Evolutionary conservation across 2,329 filamentous ascomycete species (phyloP), one percentile per base, ranked within the genome.

Genomic region (Phialophora chinensis): DNA sequence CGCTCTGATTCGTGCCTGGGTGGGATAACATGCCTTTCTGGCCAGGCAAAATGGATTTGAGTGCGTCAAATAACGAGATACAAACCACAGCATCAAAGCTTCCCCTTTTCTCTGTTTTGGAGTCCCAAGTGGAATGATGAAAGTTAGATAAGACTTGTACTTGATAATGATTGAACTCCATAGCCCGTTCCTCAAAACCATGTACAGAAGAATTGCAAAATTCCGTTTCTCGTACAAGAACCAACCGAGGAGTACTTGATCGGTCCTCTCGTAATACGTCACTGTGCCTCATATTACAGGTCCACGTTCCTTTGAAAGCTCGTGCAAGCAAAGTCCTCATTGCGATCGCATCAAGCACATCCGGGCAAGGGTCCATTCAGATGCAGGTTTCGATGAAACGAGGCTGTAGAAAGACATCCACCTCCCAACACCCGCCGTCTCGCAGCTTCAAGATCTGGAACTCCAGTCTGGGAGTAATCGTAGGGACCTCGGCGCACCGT

Each of bases 21-120:
- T 49, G 60, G 53, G 60, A 62, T 62, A 49, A 62, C 52, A 23
- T 49, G 55, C 60, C 29, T 62, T 62, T 49, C 42, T 62, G 50
- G 50, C 14, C 38, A 33, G 52, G 60, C 60, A 62, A 56, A 31
- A 56, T 56, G 31, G 60, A 56, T 56, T 31, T 56, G 35, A 56
- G 60, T 62, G 60, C 60, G 60, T 62, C 60, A 62, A 62, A 62
- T 56, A 52, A 49, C 25, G 60, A 62, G 60, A 62, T 23, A 62
- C 60, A 62, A 33, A 14, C 35, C 31, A 17, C 55, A 59, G 11
- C 10, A 50, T 50, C 11, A 35, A 17, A 44, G 38, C 6, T 11
- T 14, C 1, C 29, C 1, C n/a, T 27, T 20, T 14, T 17, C 31
- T 17, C 6, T 8, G 44, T 52, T 11, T 50, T 50, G n/a, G 47